These are phyloP conservation scores for Chaetoceros muelleri DNA, from an alignment of 108 stramenopile genomes.

Conservation along the genomic window DNA sequence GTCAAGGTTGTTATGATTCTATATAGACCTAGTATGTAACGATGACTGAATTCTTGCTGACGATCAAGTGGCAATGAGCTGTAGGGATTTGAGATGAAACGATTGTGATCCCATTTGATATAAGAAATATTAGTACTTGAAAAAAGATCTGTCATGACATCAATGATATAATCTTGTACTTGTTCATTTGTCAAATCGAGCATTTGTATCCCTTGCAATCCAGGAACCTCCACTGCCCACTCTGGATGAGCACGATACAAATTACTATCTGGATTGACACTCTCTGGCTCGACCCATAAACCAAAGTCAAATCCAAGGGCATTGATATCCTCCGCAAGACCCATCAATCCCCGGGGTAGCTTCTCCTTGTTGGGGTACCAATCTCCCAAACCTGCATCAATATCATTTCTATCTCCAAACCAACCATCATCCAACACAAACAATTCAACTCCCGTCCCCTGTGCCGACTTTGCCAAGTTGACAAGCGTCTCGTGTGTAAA, in stretches of 20 bases:
- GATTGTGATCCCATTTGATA: not conserved
- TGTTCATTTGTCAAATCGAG: not conserved
- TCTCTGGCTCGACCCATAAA: not conserved
- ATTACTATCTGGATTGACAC: not conserved
- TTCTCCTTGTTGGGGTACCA: not conserved
- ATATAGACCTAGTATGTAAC: not conserved
- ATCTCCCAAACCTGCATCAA: not conserved
- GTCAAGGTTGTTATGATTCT: not conserved
- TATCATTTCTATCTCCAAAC: not conserved
- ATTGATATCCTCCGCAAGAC: not conserved
- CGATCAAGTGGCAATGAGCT: not conserved
- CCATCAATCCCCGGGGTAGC: not conserved
- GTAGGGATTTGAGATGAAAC: not conserved
- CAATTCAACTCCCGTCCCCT: not conserved
- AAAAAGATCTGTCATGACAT: not conserved
- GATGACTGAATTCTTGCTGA: not conserved
- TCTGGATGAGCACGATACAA: not conserved
- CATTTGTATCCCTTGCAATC: not conserved
- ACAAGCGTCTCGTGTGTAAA: not conserved
- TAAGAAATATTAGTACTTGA: not conserved
- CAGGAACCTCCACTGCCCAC: not conserved
- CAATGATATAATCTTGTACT: not conserved
- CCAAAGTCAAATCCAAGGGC: not conserved
- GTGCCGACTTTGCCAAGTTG: not conserved
- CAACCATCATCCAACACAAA: not conserved